Evolutionary conservation across 495 filamentous ascomycete species (phyloP).

Genomic region (Aspergillus incahuasiensis): DNA sequence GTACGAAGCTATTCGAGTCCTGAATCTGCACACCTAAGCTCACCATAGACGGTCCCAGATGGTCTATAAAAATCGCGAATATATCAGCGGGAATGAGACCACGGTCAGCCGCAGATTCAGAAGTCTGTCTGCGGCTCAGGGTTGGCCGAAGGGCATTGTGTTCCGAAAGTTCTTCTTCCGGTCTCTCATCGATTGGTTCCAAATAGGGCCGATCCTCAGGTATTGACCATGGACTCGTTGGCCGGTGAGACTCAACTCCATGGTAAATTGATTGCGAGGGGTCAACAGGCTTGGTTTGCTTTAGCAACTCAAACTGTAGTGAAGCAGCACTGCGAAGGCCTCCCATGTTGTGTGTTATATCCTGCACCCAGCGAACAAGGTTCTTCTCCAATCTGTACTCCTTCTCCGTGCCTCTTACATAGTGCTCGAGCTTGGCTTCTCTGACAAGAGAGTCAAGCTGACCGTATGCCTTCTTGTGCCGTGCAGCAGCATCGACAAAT

Average conservation of each 20-base stretch:
- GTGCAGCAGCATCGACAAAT: conserved; percentile 61
- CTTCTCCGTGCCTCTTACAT: conserved; percentile 73
- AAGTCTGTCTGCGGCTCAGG: conserved; percentile 13
- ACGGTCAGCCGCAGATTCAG: conserved; percentile 15
- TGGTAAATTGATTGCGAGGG: conserved; percentile 7
- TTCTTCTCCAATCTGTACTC: conserved; percentile 75
- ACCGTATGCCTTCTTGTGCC: conserved; percentile 64
- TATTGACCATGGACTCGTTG: conserved; percentile 34
- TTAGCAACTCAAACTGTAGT: conserved; percentile 80
- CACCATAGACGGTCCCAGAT: conserved; percentile 89
- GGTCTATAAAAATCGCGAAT: conserved; percentile 79
- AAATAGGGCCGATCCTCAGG: conserved; percentile 43
- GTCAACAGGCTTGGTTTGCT: conserved; percentile 45
- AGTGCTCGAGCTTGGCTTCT: conserved; percentile 90
- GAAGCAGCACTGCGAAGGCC: conserved; percentile 84
- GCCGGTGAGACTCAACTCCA: conserved; percentile 12
- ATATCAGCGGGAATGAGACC: conserved; percentile 64
- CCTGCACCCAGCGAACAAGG: conserved; percentile 80
- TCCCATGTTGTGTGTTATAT: conserved; percentile 83
- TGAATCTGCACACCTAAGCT: not conserved
- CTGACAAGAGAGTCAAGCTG: conserved; percentile 73
- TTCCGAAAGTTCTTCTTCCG: conserved; percentile 55
- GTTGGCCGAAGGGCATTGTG: conserved; percentile 21
- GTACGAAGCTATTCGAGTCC: not conserved
- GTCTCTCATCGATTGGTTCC: conserved; percentile 61